These are phyloP conservation scores for Tremellales sp. DNA, from an alignment of 1,284 basidiomycete species.

Conservation along the genomic window DNA sequence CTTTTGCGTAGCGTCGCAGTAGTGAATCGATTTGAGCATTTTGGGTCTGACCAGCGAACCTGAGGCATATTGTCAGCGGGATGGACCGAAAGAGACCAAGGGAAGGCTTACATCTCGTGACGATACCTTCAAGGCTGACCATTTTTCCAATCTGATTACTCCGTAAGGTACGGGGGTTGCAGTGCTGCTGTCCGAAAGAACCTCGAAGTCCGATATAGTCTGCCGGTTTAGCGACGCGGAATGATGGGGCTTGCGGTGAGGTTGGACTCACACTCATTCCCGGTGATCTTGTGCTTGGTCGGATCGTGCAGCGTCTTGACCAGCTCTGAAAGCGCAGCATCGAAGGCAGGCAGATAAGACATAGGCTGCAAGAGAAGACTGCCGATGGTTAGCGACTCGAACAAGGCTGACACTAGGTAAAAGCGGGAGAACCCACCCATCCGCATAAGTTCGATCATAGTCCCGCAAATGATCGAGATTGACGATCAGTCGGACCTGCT, in stretches of 20 bases:
- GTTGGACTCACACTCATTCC: slow-evolving; percentile 57
- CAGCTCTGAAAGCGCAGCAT: slow-evolving; percentile 73
- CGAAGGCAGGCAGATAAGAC: slow-evolving; percentile 87
- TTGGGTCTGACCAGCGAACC: slow-evolving; percentile 94
- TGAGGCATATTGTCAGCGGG: slow-evolving; percentile 19
- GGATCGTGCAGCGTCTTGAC: slow-evolving; percentile 72
- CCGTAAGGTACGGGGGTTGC: slow-evolving; percentile 87
- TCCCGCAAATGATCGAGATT: slow-evolving; percentile 96
- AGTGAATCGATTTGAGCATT: slow-evolving; percentile 95
- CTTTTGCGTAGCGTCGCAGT: slow-evolving; percentile 75
- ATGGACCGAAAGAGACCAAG: background rate
- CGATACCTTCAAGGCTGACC: slow-evolving; percentile 97
- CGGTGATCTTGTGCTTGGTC: slow-evolving; percentile 76
- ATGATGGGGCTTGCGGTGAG: background rate
- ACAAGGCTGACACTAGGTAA: background rate
- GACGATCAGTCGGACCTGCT: slow-evolving; percentile 84
- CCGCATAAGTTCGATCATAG: slow-evolving; percentile 72
- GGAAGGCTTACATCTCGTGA: slow-evolving; percentile 74
- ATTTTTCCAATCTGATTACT: slow-evolving; percentile 88
- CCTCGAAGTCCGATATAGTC: slow-evolving; percentile 89
- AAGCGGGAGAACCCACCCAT: slow-evolving; percentile 42
- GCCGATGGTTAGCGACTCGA: slow-evolving; percentile 1
- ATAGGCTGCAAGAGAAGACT: slow-evolving; percentile 85
- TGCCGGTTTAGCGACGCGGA: slow-evolving; percentile 12
- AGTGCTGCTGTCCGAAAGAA: slow-evolving; percentile 98